phyloP scores from a whole-genome alignment of 345 rosid genomes.

The Psidium guajava region DNA sequence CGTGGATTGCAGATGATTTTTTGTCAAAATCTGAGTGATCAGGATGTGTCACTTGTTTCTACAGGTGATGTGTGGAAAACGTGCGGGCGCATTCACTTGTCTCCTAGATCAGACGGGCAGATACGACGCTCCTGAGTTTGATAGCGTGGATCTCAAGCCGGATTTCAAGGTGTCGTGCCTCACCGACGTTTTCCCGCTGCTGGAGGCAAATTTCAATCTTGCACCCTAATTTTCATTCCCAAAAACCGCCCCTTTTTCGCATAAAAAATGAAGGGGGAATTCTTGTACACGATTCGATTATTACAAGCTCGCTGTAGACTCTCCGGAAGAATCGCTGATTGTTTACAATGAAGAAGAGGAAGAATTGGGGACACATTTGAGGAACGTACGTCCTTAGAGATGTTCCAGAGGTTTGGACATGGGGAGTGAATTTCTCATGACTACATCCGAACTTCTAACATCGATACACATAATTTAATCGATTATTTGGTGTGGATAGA shows the following conservation, averaged over 20 bases:
- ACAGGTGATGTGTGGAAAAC: slow-evolving; percentile 82
- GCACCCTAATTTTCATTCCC: slow-evolving; percentile 22
- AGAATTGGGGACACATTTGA: not conserved
- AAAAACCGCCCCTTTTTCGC: not conserved
- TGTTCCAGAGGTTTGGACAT: not conserved
- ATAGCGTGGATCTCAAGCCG: slow-evolving; percentile 37
- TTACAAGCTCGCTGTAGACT: not conserved
- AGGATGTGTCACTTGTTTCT: slow-evolving; percentile 1
- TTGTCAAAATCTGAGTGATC: not conserved
- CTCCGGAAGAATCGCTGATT: not conserved
- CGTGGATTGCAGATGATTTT: not conserved
- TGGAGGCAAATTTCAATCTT: slow-evolving; percentile 62
- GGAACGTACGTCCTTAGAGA: not conserved
- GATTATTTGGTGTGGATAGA: not conserved
- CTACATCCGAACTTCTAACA: not conserved
- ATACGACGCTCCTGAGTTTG: slow-evolving; percentile 42
- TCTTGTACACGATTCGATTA: not conserved
- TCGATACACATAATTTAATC: too few relatives aligned
- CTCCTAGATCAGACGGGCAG: slow-evolving; percentile 79
- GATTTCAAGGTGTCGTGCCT: slow-evolving; percentile 75
- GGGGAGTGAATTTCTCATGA: not conserved
- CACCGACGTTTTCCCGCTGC: slow-evolving; percentile 35
- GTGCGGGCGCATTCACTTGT: slow-evolving; percentile 82
- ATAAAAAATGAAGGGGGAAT: not conserved
- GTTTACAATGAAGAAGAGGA: not conserved